Evolutionary conservation across 2,329 filamentous ascomycete species (phyloP), one percentile per base, ranked within the genome.

Genomic region (Fusarium devonianum): DNA sequence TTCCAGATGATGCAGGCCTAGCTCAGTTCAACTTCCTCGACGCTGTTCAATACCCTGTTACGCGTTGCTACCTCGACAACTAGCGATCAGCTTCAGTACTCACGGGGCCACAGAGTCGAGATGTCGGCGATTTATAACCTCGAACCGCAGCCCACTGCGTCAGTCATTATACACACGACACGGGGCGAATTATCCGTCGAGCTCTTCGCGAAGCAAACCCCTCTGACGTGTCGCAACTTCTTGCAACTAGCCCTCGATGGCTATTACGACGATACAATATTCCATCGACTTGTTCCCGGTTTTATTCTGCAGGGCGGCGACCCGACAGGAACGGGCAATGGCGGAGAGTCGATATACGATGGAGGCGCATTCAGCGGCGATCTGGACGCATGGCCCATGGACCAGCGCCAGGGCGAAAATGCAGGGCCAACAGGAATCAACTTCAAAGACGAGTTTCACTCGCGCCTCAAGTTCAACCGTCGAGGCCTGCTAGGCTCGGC

Each of bases 281-380:
- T 99, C 75, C 94, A 99, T 75, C 90, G 94, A 17, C 80, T 97
- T 5, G 87, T 96, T 0, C 90, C 92, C 0, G 89, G 89, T 40
- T 99, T 99, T 72, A 90, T 99, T 56, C 77, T 97, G 9, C 94
- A 99, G 68, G 94, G 93, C 21, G 94, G 94, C 46, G 94, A 99
- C 65, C 93, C 94, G 0, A 96, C 92, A 1, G 92, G 92, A 17
- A 96, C 92, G 0, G 93, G 93, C 10, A 87, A 90, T 64, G 94
- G 94, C 46, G 94, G 94, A 34, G 90, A 95, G 68, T 92, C 88
- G 22, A 96, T 96, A 63, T 95, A 92, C 74, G 89, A 96, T 75
- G 87, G 91, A 71, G 89, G 89, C 66, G 87, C 87, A 47, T 86
- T 88, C 67, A 80, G 85, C 72, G 85, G 75, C 68, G 86, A 90